Conservation (phyloP, 768 basidiomycete genomes). For the Tylopilus subfusipes region DNA sequence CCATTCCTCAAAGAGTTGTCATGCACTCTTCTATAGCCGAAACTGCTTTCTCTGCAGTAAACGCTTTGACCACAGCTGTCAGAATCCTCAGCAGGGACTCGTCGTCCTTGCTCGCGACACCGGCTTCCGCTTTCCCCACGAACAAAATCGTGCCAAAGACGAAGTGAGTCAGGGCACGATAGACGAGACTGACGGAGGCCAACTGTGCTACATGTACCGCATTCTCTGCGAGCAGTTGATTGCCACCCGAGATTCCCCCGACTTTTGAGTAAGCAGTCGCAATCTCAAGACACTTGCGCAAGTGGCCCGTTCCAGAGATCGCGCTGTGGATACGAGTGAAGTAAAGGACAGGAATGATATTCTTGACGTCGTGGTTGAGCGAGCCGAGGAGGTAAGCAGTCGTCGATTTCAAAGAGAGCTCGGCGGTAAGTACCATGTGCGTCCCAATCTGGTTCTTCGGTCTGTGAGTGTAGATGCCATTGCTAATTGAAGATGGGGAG, state of each 20-base stretch:
- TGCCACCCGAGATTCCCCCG: conserved; percentile 52
- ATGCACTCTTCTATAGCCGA: conserved; percentile 71
- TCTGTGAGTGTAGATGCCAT: conserved; percentile 67
- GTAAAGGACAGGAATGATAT: conserved; percentile 68
- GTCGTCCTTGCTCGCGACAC: conserved; percentile 48
- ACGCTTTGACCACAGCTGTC: conserved; percentile 70
- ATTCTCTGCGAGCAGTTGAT: conserved; percentile 47
- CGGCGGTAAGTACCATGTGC: conserved; percentile 69
- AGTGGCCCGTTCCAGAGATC: conserved; percentile 48
- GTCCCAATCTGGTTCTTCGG: conserved; percentile 81
- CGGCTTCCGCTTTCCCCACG: conserved; percentile 61
- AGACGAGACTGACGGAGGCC: conserved; percentile 55
- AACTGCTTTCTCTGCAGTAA: conserved; percentile 60
- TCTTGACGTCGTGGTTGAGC: conserved; percentile 58
- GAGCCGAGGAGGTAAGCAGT: conserved; percentile 62
- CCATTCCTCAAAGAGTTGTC: conserved; percentile 69
- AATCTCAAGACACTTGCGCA: conserved; percentile 63
- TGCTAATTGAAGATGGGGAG: conserved; percentile 46
- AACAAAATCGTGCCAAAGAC: conserved; percentile 56
- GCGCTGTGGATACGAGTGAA: conserved; percentile 74
- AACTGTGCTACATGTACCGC: conserved; percentile 65
- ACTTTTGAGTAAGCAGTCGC: conserved; percentile 63
- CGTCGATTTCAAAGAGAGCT: conserved; percentile 57
- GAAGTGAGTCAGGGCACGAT: conserved; percentile 64
- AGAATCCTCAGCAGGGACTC: conserved; percentile 53